phyloP scores from a whole-genome alignment of 495 filamentous ascomycete species.

The Podospora pseudoanserina region DNA sequence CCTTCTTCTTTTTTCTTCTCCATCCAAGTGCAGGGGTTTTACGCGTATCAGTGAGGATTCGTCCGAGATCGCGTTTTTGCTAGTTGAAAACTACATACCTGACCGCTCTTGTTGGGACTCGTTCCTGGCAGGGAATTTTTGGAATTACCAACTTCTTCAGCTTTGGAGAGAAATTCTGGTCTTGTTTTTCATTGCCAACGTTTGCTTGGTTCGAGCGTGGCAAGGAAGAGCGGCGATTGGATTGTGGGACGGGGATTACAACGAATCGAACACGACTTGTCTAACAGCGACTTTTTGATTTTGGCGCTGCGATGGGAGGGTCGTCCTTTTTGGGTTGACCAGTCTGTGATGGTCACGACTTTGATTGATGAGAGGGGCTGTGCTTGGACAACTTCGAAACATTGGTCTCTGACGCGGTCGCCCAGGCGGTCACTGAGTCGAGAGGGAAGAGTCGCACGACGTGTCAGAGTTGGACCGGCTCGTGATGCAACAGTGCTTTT shows the following conservation, averaged over 20 bases:
- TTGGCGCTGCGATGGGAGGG: background rate
- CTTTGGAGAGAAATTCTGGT: slow-evolving; percentile 27
- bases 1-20: slow-evolving; percentile 27
- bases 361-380: background rate
- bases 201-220: slow-evolving; percentile 25
- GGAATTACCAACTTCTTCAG: slow-evolving; percentile 14
- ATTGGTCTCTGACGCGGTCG: slow-evolving; percentile 3
- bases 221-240: slow-evolving; percentile 24
- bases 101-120: slow-evolving; percentile 41
- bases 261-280: background rate
- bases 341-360: background rate
- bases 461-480: slow-evolving; percentile 7
- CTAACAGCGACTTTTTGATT: background rate
- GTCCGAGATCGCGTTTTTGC: slow-evolving; percentile 56
- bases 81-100: slow-evolving; percentile 56
- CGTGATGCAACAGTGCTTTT: background rate
- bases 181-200: slow-evolving; percentile 32
- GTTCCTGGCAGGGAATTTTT: slow-evolving; percentile 35
- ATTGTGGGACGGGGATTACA: background rate
- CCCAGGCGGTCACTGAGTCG: slow-evolving; percentile 7
- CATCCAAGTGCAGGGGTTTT: slow-evolving; percentile 46
- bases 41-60: slow-evolving; percentile 54
- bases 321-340: background rate
- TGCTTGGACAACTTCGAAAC: background rate
- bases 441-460: slow-evolving; percentile 8